Conservation (phyloP, 2,329 filamentous ascomycete genomes). For the Metarhizium rileyi region DNA sequence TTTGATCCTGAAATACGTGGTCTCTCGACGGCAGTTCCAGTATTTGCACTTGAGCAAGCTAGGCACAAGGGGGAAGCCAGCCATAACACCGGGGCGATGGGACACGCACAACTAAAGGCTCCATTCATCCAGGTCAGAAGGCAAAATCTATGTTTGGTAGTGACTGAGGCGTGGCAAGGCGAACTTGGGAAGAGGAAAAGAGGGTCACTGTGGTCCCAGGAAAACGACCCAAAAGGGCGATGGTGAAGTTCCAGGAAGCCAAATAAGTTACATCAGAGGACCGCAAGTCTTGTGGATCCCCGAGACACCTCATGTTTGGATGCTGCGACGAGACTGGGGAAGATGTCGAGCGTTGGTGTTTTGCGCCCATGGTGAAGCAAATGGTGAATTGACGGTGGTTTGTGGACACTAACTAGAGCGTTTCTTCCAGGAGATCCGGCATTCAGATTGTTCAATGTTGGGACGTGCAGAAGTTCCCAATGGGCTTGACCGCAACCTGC, state of each 20-base stretch:
- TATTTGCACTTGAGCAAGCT: neutral
- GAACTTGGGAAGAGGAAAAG: slow-evolving; percentile 4
- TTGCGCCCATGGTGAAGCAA: neutral
- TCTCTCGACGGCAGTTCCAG: neutral
- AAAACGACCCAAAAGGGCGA: neutral
- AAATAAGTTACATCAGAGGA: neutral
- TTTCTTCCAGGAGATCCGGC: neutral
- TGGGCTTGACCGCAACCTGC: neutral
- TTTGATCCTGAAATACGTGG: neutral
- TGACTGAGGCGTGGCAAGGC: neutral
- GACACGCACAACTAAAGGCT: neutral
- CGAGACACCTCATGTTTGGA: neutral
- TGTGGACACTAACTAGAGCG: slow-evolving; percentile 3
- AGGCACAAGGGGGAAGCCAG: slow-evolving; percentile 1
- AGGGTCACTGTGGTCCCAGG: slow-evolving; percentile 8
- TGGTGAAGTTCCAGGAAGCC: neutral
- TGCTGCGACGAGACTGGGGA: neutral
- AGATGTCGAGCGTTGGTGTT: neutral
- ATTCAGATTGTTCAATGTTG: too few species aligned
- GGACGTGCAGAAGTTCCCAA: too few species aligned
- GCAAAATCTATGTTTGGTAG: slow-evolving; percentile 4
- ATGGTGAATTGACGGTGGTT: neutral
- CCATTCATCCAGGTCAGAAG: neutral
- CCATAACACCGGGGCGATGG: neutral
- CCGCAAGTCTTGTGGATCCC: neutral